Conservation (phyloP, 371 early-diverging fungal genomes). For the Amoeboaphelidium protococcarum region DNA sequence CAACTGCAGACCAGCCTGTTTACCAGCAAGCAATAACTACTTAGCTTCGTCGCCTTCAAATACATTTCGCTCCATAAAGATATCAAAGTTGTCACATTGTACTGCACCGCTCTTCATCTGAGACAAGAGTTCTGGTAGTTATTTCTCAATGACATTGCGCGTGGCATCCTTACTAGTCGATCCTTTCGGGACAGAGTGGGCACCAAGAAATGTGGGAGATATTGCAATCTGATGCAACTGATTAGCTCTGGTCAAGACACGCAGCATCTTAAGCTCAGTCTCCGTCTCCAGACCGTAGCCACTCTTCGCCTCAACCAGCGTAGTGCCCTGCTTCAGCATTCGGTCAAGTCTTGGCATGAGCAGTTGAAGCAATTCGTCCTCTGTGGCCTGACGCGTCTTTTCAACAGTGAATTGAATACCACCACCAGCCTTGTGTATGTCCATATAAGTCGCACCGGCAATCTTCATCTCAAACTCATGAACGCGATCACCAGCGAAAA, state of each 20-base stretch:
- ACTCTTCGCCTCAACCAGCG: slow-evolving; percentile 2
- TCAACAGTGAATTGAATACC: slow-evolving; percentile 3
- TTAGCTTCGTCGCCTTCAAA: slow-evolving; percentile 2
- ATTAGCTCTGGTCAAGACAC: slow-evolving; percentile 1
- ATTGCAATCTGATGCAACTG: slow-evolving; percentile 2
- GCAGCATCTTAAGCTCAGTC: slow-evolving; percentile 5
- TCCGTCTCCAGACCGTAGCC: slow-evolving; percentile 3
- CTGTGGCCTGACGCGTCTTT: neutral
- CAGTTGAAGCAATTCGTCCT: neutral
- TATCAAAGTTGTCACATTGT: slow-evolving; percentile 2
- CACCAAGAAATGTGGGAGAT: slow-evolving; percentile 4
- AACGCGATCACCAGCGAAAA: slow-evolving; percentile 3
- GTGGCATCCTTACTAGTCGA: neutral
- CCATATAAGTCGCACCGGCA: slow-evolving; percentile 3
- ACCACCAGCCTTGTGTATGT: slow-evolving; percentile 5
- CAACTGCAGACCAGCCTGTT: slow-evolving; percentile 1
- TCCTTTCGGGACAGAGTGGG: slow-evolving; percentile 3
- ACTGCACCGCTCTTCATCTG: neutral
- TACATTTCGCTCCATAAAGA: slow-evolving; percentile 3
- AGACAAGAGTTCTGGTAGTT: slow-evolving; percentile 2
- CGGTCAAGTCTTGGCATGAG: neutral
- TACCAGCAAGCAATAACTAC: neutral
- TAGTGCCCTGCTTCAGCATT: slow-evolving; percentile 1
- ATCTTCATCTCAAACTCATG: slow-evolving; percentile 4
- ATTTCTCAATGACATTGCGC: neutral